These are phyloP conservation scores for Colletotrichum nymphaeae DNA, from an alignment of 2,329 filamentous ascomycete species.

Conservation along the genomic window DNA sequence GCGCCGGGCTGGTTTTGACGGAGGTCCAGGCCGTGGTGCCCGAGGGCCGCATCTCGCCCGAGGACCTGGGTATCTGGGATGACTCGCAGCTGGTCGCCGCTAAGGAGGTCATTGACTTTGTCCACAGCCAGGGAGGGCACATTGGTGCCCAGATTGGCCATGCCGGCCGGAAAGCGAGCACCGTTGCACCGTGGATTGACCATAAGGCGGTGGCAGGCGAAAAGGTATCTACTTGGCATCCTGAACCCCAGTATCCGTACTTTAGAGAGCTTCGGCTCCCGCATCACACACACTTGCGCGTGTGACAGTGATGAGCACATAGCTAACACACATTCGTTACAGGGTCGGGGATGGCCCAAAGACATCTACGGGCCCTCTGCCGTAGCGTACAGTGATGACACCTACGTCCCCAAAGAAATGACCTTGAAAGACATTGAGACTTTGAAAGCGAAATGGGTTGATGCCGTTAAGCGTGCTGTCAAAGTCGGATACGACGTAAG, in stretches of 20 bases:
- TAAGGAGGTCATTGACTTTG: conserved; percentile 71
- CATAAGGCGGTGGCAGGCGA: conserved; percentile 62
- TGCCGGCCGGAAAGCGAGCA: conserved; percentile 70
- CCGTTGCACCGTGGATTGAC: conserved; percentile 67
- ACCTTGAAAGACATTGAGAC: conserved; percentile 72
- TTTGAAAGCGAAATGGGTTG: conserved; percentile 70
- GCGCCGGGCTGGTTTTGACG: conserved; percentile 71
- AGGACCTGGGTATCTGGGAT: conserved; percentile 76
- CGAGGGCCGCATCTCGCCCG: conserved; percentile 78
- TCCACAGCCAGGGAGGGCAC: conserved; percentile 73
- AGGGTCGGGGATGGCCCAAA: conserved; percentile 54
- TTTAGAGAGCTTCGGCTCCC: conserved; percentile 17
- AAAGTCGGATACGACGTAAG: conserved; percentile 71
- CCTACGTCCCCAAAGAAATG: conserved; percentile 61
- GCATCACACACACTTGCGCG: not conserved
- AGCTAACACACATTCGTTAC: not conserved
- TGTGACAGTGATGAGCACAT: not conserved
- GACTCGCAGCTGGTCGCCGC: conserved; percentile 75
- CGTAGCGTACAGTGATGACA: conserved; percentile 41
- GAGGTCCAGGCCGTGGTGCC: conserved; percentile 77
- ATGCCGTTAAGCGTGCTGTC: conserved; percentile 64
- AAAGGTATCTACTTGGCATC: conserved; percentile 39
- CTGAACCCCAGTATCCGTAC: not conserved
- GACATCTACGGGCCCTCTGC: conserved; percentile 45
- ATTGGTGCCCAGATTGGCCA: conserved; percentile 79